These are phyloP conservation scores for Adansonia grandidieri DNA, from an alignment of 441 rosid species.

Conservation along the genomic window DNA sequence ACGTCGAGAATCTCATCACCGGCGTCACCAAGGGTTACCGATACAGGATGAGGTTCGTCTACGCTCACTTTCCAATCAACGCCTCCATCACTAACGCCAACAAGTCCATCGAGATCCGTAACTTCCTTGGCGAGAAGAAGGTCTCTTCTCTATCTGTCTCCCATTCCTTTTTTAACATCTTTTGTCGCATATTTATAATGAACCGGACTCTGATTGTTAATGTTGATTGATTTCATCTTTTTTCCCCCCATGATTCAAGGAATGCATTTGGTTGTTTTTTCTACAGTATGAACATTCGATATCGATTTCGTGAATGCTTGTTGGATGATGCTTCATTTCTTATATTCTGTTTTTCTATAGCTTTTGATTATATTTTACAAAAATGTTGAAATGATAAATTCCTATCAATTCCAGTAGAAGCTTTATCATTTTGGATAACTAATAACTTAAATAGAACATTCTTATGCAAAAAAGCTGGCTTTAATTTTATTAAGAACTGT, in stretches of 20 bases:
- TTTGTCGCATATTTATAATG: background rate
- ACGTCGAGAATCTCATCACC: slow-evolving; percentile 63
- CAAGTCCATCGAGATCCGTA: slow-evolving; percentile 76
- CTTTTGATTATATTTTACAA: background rate
- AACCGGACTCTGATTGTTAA: background rate
- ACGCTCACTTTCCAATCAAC: slow-evolving; percentile 81
- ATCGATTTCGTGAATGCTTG: background rate
- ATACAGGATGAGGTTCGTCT: slow-evolving; percentile 82
- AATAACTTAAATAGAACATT: background rate
- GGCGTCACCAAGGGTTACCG: slow-evolving; percentile 77
- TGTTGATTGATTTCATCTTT: background rate
- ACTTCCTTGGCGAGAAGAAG: slow-evolving; percentile 79
- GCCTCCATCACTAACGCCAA: slow-evolving; percentile 53
- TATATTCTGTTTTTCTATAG: background rate
- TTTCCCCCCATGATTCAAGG: background rate
- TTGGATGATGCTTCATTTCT: background rate
- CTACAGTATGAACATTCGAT: background rate
- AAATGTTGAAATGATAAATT: background rate
- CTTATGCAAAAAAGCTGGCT: background rate
- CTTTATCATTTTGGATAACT: background rate
- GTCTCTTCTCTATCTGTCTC: slow-evolving; percentile 10
- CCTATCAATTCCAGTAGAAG: background rate
- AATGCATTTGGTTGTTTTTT: background rate
- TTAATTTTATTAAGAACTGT: background rate
- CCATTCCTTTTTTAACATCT: background rate